phyloP scores from a whole-genome alignment of 768 basidiomycete species.

The Suillus clintonianus region DNA sequence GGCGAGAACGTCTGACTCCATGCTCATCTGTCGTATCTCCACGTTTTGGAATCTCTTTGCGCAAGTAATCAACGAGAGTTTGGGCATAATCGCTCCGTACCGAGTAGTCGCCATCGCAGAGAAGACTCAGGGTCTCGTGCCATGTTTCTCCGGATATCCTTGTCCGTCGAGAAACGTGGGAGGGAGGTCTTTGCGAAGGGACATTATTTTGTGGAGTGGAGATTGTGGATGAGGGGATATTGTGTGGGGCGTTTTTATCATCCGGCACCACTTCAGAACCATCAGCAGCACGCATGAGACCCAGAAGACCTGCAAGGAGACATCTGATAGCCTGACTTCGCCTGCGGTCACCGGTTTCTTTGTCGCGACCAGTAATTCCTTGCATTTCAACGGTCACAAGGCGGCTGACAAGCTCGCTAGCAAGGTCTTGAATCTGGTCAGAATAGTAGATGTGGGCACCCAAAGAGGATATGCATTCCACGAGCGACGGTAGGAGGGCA shows the following conservation, averaged over 20 bases:
- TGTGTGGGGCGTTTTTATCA: constrained; percentile 23
- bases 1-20: constrained; percentile 46
- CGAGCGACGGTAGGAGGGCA: constrained; percentile 61
- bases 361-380: constrained; percentile 48
- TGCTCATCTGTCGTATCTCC: constrained; percentile 52
- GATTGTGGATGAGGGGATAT: constrained; percentile 23
- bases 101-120: constrained; percentile 78
- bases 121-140: constrained; percentile 85
- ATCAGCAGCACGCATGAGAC: constrained; percentile 68
- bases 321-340: constrained; percentile 70
- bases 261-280: constrained; percentile 30
- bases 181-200: constrained; percentile 26
- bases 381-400: constrained; percentile 71
- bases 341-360: constrained; percentile 38
- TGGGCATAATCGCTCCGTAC: constrained; percentile 79
- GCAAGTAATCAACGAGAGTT: constrained; percentile 74
- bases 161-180: constrained; percentile 56
- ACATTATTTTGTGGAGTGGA: constrained; percentile 28
- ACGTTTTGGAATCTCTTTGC: constrained; percentile 70
- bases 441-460: constrained; percentile 94
- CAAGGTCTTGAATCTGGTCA: constrained; percentile 92
- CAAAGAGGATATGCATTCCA: constrained; percentile 79
- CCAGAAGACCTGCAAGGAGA: constrained; percentile 68
- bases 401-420: constrained; percentile 78
- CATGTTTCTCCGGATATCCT: constrained; percentile 80